phyloP scores from a whole-genome alignment of 495 filamentous ascomycete species.

The Hypoxylon trugodes region DNA sequence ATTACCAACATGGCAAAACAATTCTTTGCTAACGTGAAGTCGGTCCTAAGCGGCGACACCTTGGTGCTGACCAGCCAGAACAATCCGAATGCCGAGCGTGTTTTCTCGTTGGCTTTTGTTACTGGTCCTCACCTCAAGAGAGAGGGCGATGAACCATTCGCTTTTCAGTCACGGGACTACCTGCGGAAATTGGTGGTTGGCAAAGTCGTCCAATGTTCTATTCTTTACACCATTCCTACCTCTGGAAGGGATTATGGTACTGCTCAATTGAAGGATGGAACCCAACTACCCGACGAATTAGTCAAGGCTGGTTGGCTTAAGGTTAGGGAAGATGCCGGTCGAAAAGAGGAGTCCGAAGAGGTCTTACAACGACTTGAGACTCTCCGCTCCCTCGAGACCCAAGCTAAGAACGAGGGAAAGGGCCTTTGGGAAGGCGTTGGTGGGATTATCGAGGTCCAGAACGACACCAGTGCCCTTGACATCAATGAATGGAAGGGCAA shows the following conservation, averaged over 20 bases:
- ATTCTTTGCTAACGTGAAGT: conserved; percentile 84
- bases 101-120: conserved; percentile 89
- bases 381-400: conserved; percentile 78
- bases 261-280: conserved; percentile 75
- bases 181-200: conserved; percentile 84
- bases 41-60: conserved; percentile 90
- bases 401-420: conserved; percentile 77
- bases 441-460: conserved; percentile 74
- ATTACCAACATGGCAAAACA: conserved; percentile 50
- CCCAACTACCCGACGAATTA: conserved; percentile 77
- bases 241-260: conserved; percentile 89
- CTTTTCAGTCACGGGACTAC: conserved; percentile 92
- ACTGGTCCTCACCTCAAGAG: conserved; percentile 83
- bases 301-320: conserved; percentile 90
- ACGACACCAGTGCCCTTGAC: conserved; percentile 78
- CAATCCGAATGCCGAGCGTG: conserved; percentile 80
- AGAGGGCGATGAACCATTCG: conserved; percentile 91
- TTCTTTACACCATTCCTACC: conserved; percentile 81
- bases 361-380: conserved; percentile 73
- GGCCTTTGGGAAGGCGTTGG: conserved; percentile 73
- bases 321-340: conserved; percentile 89
- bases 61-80: conserved; percentile 77
- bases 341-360: conserved; percentile 84
- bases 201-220: conserved; percentile 82
- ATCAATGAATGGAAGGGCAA: conserved; percentile 80